phyloP scores from a whole-genome alignment of 768 basidiomycete genomes.

The Boletales sp. region DNA sequence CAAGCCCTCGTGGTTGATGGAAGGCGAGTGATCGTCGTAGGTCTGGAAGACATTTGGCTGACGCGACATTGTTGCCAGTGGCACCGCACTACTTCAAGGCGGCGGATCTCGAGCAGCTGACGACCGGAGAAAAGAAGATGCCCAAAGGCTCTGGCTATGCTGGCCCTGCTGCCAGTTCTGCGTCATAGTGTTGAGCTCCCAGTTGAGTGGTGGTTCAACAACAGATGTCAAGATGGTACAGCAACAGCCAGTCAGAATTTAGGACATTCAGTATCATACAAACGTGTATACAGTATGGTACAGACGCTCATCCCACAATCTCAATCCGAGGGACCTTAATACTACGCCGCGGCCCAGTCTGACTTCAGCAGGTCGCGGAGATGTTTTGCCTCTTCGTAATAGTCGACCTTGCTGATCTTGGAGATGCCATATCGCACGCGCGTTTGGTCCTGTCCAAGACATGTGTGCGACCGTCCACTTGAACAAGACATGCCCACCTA shows the following conservation, averaged over 20 bases:
- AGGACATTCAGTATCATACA: slow-evolving; percentile 2
- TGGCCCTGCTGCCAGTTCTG: slow-evolving; percentile 8
- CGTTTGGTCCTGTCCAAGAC: slow-evolving; percentile 57
- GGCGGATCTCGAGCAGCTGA: slow-evolving; percentile 75
- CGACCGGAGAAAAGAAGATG: slow-evolving; percentile 88
- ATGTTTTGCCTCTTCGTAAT: slow-evolving; percentile 57
- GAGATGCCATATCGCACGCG: slow-evolving; percentile 83
- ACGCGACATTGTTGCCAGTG: slow-evolving; percentile 43
- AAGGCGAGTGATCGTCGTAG: slow-evolving; percentile 50
- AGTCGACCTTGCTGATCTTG: slow-evolving; percentile 62
- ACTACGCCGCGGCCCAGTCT: slow-evolving; percentile 41
- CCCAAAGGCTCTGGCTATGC: slow-evolving; percentile 62
- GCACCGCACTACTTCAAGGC: slow-evolving; percentile 96
- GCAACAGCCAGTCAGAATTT: too few species aligned
- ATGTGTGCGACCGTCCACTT: neutral
- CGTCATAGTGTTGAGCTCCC: slow-evolving; percentile 1
- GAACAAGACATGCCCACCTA: slow-evolving; percentile 34
- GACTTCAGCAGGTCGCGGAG: slow-evolving; percentile 57
- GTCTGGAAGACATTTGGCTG: neutral
- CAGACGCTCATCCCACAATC: slow-evolving; percentile 15
- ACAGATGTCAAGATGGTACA: neutral
- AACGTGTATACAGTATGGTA: neutral
- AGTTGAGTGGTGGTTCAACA: neutral
- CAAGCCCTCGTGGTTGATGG: slow-evolving; percentile 90
- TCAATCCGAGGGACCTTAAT: neutral